Evolutionary conservation across 1,284 basidiomycete species (phyloP).

Genomic region (Microbotryomycetes sp.): DNA sequence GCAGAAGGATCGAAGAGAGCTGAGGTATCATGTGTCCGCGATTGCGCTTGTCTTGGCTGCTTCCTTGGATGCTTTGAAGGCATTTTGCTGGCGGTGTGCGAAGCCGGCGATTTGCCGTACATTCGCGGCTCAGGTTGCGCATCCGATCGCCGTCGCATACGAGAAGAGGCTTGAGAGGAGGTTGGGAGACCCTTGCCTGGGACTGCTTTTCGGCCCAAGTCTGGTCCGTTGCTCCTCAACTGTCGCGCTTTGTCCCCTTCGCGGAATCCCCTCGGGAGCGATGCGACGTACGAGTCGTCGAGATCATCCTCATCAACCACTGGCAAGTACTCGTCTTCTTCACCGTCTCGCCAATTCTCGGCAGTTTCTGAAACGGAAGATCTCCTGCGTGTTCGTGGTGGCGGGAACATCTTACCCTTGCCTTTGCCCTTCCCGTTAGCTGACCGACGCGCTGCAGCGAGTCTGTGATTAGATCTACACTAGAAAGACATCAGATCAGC

Average conservation of each 20-base stretch:
- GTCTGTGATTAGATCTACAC: no score
- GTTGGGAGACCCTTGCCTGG: not conserved
- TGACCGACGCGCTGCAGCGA: not conserved
- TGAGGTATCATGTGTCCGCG: not conserved
- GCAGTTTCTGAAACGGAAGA: not conserved
- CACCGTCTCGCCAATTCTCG: not conserved
- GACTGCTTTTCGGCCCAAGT: not conserved
- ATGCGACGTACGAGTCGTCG: not conserved
- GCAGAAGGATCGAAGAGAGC: not conserved
- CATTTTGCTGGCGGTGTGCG: not conserved
- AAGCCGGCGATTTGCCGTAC: not conserved
- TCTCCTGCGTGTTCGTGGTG: not conserved
- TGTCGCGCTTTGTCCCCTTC: not conserved
- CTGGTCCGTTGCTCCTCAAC: not conserved
- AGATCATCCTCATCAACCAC: not conserved
- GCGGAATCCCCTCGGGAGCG: not conserved
- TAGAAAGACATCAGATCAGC: no score
- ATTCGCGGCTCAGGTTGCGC: not conserved
- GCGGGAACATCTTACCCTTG: constrained; percentile 1
- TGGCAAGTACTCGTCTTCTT: not conserved
- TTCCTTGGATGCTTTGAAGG: not conserved
- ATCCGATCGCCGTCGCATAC: not conserved
- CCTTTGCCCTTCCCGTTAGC: not conserved
- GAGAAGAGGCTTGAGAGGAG: not conserved
- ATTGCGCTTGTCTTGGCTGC: not conserved